A percentile compares a stretch with the other conserved stretches of the same genome.
phyloP scores from a whole-genome alignment of 2,329 filamentous ascomycete species.

The Chrysoporthe cubensis region DNA sequence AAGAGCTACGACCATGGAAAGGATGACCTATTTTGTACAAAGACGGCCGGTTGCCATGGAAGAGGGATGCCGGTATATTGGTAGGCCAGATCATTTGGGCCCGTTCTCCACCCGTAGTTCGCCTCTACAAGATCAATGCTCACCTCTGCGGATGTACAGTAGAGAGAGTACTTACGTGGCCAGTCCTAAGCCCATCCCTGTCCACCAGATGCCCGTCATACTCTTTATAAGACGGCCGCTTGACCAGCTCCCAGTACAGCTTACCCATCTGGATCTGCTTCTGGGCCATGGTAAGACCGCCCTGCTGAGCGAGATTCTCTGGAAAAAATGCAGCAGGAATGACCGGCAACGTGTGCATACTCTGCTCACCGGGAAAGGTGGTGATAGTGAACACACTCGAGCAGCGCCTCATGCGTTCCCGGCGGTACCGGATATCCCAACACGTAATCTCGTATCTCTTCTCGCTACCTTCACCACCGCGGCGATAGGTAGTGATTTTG shows the following conservation, averaged over 20 bases:
- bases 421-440: slow-evolving; percentile 47
- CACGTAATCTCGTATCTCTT: slow-evolving; percentile 38
- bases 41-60: not conserved
- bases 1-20: too few species aligned
- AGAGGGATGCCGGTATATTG: not conserved
- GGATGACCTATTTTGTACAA: not conserved
- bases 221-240: slow-evolving; percentile 50
- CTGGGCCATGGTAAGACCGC: slow-evolving; percentile 38
- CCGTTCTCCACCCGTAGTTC: too few species aligned
- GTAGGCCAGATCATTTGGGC: too few species aligned
- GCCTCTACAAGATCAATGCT: not conserved
- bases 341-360: slow-evolving; percentile 45
- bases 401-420: slow-evolving; percentile 41
- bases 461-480: slow-evolving; percentile 9
- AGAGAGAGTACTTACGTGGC: slow-evolving; percentile 29
- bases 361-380: slow-evolving; percentile 49
- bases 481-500: slow-evolving; percentile 31
- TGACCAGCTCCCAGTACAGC: slow-evolving; percentile 52
- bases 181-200: slow-evolving; percentile 32
- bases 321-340: slow-evolving; percentile 49
- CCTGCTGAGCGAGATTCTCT: slow-evolving; percentile 39
- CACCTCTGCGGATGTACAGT: too few species aligned
- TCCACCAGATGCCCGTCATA: slow-evolving; percentile 48
- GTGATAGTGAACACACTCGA: slow-evolving; percentile 43
- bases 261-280: slow-evolving; percentile 47